Base-by-base conservation (phyloP, 495 filamentous ascomycete species). In the Oidiodendron maius region DNA sequence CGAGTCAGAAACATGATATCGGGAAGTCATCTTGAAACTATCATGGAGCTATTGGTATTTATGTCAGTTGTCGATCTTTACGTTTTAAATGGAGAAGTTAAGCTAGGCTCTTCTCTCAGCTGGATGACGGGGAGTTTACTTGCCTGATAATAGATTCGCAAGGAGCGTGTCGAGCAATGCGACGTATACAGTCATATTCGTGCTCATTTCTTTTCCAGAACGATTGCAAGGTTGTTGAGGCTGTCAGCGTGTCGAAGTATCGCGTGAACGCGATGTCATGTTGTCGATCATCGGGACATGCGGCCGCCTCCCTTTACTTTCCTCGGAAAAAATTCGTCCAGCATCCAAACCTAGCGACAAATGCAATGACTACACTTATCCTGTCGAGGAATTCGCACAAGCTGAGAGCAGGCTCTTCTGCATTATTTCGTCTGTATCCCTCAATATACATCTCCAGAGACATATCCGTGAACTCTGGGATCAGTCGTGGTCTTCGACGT, bases 401-500 rank as follows among this genome's bases (percentile, higher is more conserved):
- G n/a, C 41, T 30, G n/a, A 21, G 23, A 26, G 18, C 6, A 46
- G 10, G 12, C 3, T 40, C 15, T 40, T 5, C 28, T 40, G 17
- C 24, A n/a, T 32, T 50, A 2, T 23, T 35, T 23, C 38, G 38
- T 39, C 50, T 20, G 16, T 59, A 59, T 41, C 52, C 41, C 20
- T 13, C 41, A 17, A 6, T 30, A 11, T 30, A 55, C 40, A 21
- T 32, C 17, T 52, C 45, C 11, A 55, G 36, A 44, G 58, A 50
- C 5, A 48, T 43, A 13, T 55, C 55, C 3, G 46, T 61, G n/a
- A 55, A 58, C 38, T 44, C 55, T 26, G 58, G 48, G 1, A 61
- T 61, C 18, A 22, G 16, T 5, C 44, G 36, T 3, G 55, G 55
- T 4, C 30, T 61, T 10, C 58, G 58, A 18, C 52, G 52, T 36